Evolutionary conservation across 208 protist species (phyloP), one percentile per base, ranked within the genome.

Genomic region (Wallacemonas sp.): DNA sequence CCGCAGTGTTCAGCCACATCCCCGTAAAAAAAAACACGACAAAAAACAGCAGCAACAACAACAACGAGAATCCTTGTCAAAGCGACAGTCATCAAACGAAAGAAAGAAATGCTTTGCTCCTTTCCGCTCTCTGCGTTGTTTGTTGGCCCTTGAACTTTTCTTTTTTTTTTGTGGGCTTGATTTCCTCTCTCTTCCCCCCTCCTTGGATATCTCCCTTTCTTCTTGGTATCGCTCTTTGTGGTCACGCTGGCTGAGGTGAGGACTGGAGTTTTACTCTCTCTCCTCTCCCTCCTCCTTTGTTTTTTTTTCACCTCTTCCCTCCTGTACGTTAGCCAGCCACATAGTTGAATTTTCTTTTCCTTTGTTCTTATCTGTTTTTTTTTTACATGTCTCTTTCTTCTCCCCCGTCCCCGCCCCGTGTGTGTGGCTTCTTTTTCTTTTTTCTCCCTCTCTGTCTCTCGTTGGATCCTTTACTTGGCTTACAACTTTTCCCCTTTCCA

Each of bases 321-420:
- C 47, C 47, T 67, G 49, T 69, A 36, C 48, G 36, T 57, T 61
- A 27, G 39, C 41, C 14, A 39, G 39, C 55, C 17, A 61, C 55
- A 43, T 57, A 60, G 43, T 69, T 58, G 49, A 21, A 67, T 54
- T 55, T 41, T 57, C 16, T 67, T 57, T 57, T 57, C 11, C 38
- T 57, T 9, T 26, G 55, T 67, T 46, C 32, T 5, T 30, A 39
- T 47, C 26, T n/a, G 52, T 47, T 38, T 44, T 26, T 48, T 52
- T 54, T 49, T 57, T 17, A 26, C 26, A 26, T 14, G 5, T 47
- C 41, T 47, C 41, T 21, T 47, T 14, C 16, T 9, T 47, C n/a
- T n/a, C n/a, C n/a, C n/a, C n/a, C n/a, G n/a, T n/a, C n/a, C n/a
- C n/a, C n/a, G n/a, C n/a, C n/a, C n/a, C n/a, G n/a, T n/a, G n/a